Evolutionary conservation across 768 basidiomycete species (phyloP).

Genomic region (Cyclocybe aegerita): DNA sequence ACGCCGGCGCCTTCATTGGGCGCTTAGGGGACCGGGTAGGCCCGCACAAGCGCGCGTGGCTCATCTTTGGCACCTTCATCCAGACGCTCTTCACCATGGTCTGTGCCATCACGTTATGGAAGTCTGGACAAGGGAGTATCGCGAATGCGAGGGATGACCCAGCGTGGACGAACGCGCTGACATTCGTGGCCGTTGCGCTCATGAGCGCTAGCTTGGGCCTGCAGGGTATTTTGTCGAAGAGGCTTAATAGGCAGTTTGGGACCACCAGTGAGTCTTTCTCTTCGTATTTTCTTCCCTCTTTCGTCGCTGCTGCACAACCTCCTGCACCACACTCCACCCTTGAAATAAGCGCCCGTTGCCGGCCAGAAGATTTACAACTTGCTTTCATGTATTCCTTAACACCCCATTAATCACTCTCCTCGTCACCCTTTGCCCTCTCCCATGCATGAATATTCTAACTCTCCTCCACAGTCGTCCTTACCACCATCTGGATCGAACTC

Average conservation of each 20-base stretch:
- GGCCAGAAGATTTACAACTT: too few relatives aligned
- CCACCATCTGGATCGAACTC: conserved; percentile 88
- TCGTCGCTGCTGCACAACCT: too few relatives aligned
- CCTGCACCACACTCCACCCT: too few relatives aligned
- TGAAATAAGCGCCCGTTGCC: too few relatives aligned
- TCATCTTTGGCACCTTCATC: conserved; percentile 66
- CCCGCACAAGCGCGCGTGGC: conserved; percentile 70
- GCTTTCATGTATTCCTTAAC: too few relatives aligned
- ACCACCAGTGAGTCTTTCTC: conserved; percentile 57
- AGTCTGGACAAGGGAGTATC: conserved; percentile 57
- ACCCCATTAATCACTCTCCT: conserved; percentile 2
- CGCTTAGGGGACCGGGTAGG: conserved; percentile 86
- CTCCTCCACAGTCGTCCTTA: conserved; percentile 62
- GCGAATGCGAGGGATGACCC: conserved; percentile 57
- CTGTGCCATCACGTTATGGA: conserved; percentile 70
- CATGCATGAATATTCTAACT: not conserved
- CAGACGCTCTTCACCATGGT: conserved; percentile 79
- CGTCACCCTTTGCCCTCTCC: not conserved
- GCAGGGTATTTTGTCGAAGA: conserved; percentile 85
- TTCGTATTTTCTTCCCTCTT: too few relatives aligned
- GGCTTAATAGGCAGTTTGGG: conserved; percentile 76
- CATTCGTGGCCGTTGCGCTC: conserved; percentile 74
- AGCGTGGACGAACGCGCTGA: conserved; percentile 65
- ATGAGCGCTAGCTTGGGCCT: conserved; percentile 82
- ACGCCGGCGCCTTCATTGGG: conserved; percentile 73